Percentiles rank a stretch among this genome's conserved stretches.
These are phyloP conservation scores for Pythium aphanidermatum DNA, from an alignment of 352 stramenopile species.

Conservation along the genomic window DNA sequence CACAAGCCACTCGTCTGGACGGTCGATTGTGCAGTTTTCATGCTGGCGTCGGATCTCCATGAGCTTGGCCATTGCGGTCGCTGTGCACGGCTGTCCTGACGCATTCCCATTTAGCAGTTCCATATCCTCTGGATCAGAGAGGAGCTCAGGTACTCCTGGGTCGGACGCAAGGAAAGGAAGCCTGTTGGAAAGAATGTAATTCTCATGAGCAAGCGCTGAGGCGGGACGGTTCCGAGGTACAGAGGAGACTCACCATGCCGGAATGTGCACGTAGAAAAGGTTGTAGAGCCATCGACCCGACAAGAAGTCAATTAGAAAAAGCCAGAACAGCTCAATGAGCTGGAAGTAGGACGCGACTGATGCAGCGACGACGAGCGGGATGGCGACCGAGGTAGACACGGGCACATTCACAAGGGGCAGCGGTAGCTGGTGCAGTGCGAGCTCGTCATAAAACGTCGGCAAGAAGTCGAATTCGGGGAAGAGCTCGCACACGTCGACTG, in stretches of 20 bases:
- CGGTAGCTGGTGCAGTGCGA: slow-evolving; percentile 45
- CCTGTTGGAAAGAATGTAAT: slow-evolving; percentile 16
- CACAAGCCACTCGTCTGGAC: slow-evolving; percentile 69
- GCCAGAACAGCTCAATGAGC: slow-evolving; percentile 39
- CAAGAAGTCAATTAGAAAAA: slow-evolving; percentile 37
- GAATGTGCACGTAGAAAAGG: slow-evolving; percentile 42
- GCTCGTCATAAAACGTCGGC: slow-evolving; percentile 52
- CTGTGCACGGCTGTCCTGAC: slow-evolving; percentile 24
- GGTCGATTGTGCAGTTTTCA: slow-evolving; percentile 40
- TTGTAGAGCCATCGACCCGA: slow-evolving; percentile 52
- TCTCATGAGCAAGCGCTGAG: background rate
- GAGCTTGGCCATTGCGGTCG: slow-evolving; percentile 34
- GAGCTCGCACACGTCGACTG: slow-evolving; percentile 40
- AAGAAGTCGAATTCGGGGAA: slow-evolving; percentile 60
- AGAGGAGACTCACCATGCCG: slow-evolving; percentile 35
- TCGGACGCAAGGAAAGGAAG: slow-evolving; percentile 50
- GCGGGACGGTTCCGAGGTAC: too few relatives aligned
- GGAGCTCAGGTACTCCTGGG: slow-evolving; percentile 47
- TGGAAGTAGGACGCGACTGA: slow-evolving; percentile 30
- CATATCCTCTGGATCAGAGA: slow-evolving; percentile 37
- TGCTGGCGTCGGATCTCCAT: slow-evolving; percentile 55
- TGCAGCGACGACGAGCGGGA: slow-evolving; percentile 23
- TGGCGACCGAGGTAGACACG: slow-evolving; percentile 39
- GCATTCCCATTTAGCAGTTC: slow-evolving; percentile 16
- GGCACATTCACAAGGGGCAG: slow-evolving; percentile 36